Conservation (phyloP, 257 asterid genomes). For the Solanum piurae region DNA sequence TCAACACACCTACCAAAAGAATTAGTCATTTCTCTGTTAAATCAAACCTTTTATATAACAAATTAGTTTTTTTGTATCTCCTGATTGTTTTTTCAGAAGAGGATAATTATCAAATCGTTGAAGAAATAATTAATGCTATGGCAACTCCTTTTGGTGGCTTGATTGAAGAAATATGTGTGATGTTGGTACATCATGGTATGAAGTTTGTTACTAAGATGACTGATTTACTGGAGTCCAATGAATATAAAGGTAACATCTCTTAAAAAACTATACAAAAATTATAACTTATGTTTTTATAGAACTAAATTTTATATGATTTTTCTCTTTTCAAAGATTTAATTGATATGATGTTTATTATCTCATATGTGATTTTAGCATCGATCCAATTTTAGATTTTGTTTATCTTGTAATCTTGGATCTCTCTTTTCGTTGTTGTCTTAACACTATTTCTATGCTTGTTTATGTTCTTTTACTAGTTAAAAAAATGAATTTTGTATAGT, state of each 20-base stretch:
- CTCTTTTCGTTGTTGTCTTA: background rate
- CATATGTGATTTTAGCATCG: background rate
- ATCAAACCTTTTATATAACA: too few relatives aligned
- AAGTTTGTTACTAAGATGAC: background rate
- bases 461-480: background rate
- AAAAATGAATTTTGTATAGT: background rate
- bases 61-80: background rate
- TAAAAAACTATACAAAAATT: too few relatives aligned
- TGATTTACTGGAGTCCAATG: background rate
- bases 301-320: too few relatives aligned
- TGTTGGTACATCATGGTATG: background rate
- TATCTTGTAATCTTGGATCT: background rate
- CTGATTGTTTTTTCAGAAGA: too few relatives aligned
- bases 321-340: too few relatives aligned
- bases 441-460: background rate
- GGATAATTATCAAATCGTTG: background rate
- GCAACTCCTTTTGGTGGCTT: background rate
- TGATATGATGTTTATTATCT: background rate
- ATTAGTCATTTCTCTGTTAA: too few relatives aligned
- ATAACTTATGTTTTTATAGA: too few relatives aligned
- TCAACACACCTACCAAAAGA: background rate
- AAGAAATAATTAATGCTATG: background rate
- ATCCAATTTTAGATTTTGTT: background rate
- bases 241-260: background rate
- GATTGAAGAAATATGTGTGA: background rate